A percentile compares a stretch with the other conserved stretches of the same genome.
Conservation (phyloP, 116 monocot genomes). For the Papilionanthe hybrid region DNA sequence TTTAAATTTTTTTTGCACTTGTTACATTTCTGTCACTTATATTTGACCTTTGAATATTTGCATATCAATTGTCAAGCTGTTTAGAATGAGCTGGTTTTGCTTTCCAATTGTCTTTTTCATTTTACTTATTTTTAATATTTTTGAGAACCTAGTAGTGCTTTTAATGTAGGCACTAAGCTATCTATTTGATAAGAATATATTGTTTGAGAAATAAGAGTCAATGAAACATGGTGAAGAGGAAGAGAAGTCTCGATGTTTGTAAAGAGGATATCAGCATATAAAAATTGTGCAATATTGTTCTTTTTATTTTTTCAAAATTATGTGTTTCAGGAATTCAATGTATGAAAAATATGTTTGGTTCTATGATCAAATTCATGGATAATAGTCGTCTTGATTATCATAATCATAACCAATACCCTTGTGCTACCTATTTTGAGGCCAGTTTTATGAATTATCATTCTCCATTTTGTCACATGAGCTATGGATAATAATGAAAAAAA, state of each 20-base stretch:
- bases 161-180: neutral
- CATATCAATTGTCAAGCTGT: neutral
- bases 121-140: neutral
- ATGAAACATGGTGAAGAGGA: neutral
- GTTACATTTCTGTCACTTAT: neutral
- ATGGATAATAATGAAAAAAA: neutral
- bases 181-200: neutral
- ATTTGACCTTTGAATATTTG: neutral
- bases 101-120: neutral
- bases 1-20: neutral
- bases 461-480: neutral
- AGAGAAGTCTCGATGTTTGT: neutral
- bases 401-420: neutral
- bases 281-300: neutral
- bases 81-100: neutral
- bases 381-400: neutral
- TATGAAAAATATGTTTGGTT: neutral
- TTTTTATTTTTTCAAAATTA: neutral
- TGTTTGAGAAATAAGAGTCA: neutral
- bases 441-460: neutral
- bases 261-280: conserved; percentile 1
- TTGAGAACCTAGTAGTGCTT: neutral
- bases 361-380: neutral
- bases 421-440: neutral
- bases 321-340: neutral